Base-by-base conservation (phyloP, 2,329 filamentous ascomycete species). In the Dactylonectria macrodidyma region DNA sequence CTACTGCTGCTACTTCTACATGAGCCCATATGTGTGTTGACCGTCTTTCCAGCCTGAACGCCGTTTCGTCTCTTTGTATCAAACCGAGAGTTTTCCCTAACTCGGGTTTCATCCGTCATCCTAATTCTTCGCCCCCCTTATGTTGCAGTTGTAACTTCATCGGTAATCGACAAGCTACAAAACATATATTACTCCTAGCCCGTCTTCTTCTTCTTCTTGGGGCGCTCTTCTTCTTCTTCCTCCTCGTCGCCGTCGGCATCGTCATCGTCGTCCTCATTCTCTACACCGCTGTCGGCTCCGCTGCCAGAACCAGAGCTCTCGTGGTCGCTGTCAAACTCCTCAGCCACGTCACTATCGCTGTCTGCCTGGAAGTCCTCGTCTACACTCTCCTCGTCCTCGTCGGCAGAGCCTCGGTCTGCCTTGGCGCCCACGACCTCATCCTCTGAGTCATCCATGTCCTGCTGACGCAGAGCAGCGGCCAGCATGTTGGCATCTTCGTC, bases 311-410 rank as follows among this genome's bases (percentile, higher is more conserved):
- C 94, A 58, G 90, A 93, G 78, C 94, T 97, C 79, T 97, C 94
- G 78, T 98, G 95, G 52, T 90, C 92, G 60, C 93, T 95, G 81
- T 99, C 96, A 75, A 90, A 99, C 79, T 99, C 97, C 82, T 99
- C 96, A 1, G 95, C 96, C 2, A 98, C 95, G 74, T 99, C 96
- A 60, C 93, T 97, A 72, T 99, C 96, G 14, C 92, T 95, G 69
- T 97, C 94, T 6, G 93, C 93, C 75, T 93, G 89, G 86, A 99
- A 99, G 83, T 99, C 96, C 80, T 99, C 96, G 76, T 99, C 96
- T 9, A 95, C 91, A 67, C 93, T 95, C 85, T 98, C 95, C 78
- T 95, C 93, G 76, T 99, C 96, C 81, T 99, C 96, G 78, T 98
- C 96, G 3, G 95, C 96, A 33, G 93, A 96, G 71, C 96, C 95